Conservation (phyloP, 345 rosid species). For the Pelargonium nanum region DNA sequence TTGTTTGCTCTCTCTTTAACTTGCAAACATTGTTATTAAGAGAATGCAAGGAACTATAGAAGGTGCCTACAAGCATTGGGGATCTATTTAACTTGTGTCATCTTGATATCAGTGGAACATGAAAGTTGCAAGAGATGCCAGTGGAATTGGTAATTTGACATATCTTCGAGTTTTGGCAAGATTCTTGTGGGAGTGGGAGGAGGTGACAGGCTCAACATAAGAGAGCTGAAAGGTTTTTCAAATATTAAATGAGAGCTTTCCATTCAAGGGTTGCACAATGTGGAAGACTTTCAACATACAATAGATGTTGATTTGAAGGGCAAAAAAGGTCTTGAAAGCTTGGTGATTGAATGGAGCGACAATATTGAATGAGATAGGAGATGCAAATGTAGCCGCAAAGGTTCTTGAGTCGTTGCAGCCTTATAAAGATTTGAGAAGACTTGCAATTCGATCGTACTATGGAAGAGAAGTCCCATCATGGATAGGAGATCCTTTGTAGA, state of each 20-base stretch:
- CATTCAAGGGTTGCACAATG: not conserved
- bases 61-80: constrained; percentile 13
- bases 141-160: not conserved
- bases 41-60: constrained; percentile 5
- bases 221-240: not conserved
- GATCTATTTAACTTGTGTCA: constrained; percentile 13
- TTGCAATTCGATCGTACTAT: constrained; percentile 22
- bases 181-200: not conserved
- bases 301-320: not conserved
- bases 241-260: not conserved
- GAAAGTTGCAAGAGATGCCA: not conserved
- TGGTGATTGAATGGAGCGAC: constrained; percentile 25
- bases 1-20: constrained; percentile 9
- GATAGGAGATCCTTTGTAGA: too few relatives aligned
- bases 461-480: too few relatives aligned
- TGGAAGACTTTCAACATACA: not conserved
- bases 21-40: constrained; percentile 18
- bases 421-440: constrained; percentile 19
- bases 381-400: constrained; percentile 9
- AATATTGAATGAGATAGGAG: constrained; percentile 1
- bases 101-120: constrained; percentile 15
- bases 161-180: not conserved
- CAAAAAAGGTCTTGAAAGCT: constrained; percentile 19
- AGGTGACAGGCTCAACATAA: not conserved
- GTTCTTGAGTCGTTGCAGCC: constrained; percentile 38